Percentiles rank a stretch among this genome's conserved stretches.
Evolutionary conservation across 352 stramenopile genomes (phyloP).

Genomic region (Globisporangium perplexum): DNA sequence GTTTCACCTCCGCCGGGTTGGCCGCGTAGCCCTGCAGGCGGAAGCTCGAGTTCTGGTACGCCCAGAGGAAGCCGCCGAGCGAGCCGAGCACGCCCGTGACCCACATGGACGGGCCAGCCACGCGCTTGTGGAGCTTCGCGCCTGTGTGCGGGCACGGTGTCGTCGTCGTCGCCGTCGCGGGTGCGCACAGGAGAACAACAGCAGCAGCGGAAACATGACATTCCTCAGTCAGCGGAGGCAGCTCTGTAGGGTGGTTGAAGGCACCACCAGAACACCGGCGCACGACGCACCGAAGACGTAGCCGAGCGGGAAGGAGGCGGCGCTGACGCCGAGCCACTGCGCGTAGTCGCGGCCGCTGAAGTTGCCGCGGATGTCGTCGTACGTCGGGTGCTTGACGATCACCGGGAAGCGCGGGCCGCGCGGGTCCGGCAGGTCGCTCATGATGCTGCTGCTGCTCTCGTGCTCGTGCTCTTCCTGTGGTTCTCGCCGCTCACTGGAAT

Average conservation of each 20-base stretch:
- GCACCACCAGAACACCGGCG: not conserved
- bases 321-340: slow-evolving; percentile 49
- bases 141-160: slow-evolving; percentile 22
- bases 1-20: slow-evolving; percentile 54
- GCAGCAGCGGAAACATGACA: no score
- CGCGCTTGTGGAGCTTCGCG: slow-evolving; percentile 49
- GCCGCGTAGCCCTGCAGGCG: slow-evolving; percentile 68
- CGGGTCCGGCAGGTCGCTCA: slow-evolving; percentile 56
- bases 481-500: not conserved
- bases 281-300: slow-evolving; percentile 70
- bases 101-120: slow-evolving; percentile 66
- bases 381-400: slow-evolving; percentile 76
- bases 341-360: slow-evolving; percentile 62
- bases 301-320: slow-evolving; percentile 63
- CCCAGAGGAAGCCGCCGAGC: slow-evolving; percentile 69
- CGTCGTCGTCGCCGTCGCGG: no score
- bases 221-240: no score
- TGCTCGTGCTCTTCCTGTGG: slow-evolving; percentile 4
- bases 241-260: no score
- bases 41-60: slow-evolving; percentile 80
- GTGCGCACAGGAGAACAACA: not conserved
- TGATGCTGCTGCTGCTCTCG: slow-evolving; percentile 13
- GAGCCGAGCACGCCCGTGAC: slow-evolving; percentile 72
- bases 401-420: slow-evolving; percentile 62
- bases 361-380: slow-evolving; percentile 64